phyloP scores from a whole-genome alignment of 2,329 filamentous ascomycete genomes.

The Pochonia chlamydosporia region DNA sequence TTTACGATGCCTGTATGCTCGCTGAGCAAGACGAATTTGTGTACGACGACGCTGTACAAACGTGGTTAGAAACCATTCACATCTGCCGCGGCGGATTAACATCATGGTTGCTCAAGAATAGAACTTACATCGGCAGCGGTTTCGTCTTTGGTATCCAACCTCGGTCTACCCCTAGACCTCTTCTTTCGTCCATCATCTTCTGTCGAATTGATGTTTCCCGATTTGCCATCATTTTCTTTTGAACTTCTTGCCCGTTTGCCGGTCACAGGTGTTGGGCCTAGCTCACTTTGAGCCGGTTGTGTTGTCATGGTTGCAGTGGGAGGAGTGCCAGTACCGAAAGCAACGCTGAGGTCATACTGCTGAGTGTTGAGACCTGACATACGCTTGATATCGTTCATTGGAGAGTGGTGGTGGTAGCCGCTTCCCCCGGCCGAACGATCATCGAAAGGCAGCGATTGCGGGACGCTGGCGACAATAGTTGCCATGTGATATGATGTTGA shows the following conservation, averaged over 20 bases:
- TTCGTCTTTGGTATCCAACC: constrained; percentile 71
- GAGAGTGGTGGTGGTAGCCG: background rate
- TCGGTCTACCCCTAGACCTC: constrained; percentile 65
- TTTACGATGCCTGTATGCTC: constrained; percentile 80
- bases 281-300: background rate
- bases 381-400: background rate
- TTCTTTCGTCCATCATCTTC: constrained; percentile 45
- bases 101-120: background rate
- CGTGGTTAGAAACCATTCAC: background rate
- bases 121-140: constrained; percentile 67
- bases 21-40: constrained; percentile 80
- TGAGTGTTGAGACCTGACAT: background rate
- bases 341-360: background rate
- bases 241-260: constrained; percentile 12
- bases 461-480: background rate
- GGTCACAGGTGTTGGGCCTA: background rate
- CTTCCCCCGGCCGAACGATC: background rate
- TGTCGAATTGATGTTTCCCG: constrained; percentile 19
- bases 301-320: background rate
- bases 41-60: constrained; percentile 64
- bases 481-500: background rate
- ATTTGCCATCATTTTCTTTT: constrained; percentile 5
- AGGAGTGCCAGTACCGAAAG: background rate
- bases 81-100: background rate
- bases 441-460: background rate